Percentiles rank a stretch among this genome's conserved stretches.
Evolutionary conservation across 495 filamentous ascomycete species (phyloP).

Genomic region (Umbilicaria muhlenbergii): DNA sequence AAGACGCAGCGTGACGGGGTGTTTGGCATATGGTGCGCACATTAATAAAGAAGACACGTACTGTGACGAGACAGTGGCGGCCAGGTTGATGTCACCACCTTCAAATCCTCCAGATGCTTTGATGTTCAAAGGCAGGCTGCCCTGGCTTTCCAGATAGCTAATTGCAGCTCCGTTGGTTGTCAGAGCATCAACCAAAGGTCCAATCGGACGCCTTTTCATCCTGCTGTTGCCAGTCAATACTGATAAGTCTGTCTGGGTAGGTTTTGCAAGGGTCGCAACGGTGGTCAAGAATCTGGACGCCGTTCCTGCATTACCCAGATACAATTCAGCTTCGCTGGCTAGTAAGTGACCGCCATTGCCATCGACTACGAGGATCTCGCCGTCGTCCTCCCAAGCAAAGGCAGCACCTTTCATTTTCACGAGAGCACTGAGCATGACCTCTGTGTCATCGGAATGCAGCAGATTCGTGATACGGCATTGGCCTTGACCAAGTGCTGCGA

Average conservation of each 20-base stretch:
- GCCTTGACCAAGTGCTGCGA: conserved; percentile 82
- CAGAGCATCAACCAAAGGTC: conserved; percentile 83
- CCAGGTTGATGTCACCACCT: conserved; percentile 83
- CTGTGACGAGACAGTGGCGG: conserved; percentile 90
- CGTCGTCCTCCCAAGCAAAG: conserved; percentile 88
- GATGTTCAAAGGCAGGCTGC: conserved; percentile 73
- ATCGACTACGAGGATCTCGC: conserved; percentile 73
- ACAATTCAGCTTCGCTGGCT: conserved; percentile 61
- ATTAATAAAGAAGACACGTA: conserved; percentile 94
- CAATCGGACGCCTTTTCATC: conserved; percentile 94
- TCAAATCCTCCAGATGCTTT: conserved; percentile 70
- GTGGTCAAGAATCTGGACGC: conserved; percentile 92
- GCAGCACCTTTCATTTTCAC: conserved; percentile 71
- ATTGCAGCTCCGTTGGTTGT: conserved; percentile 67
- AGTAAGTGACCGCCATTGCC: conserved; percentile 76
- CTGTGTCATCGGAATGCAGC: conserved; percentile 90
- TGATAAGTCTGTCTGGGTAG: conserved; percentile 45
- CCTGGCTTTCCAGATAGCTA: conserved; percentile 45
- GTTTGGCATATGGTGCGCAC: conserved; percentile 92
- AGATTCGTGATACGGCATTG: conserved; percentile 80
- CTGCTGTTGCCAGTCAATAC: conserved; percentile 85
- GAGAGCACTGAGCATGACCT: conserved; percentile 89
- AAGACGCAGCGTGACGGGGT: conserved; percentile 76
- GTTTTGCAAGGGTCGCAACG: conserved; percentile 69
- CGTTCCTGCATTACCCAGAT: conserved; percentile 93